Evolutionary conservation across 371 early-diverging fungal species (phyloP), one percentile per base, ranked within the genome.

Genomic region (Lichtheimia corymbifera): DNA sequence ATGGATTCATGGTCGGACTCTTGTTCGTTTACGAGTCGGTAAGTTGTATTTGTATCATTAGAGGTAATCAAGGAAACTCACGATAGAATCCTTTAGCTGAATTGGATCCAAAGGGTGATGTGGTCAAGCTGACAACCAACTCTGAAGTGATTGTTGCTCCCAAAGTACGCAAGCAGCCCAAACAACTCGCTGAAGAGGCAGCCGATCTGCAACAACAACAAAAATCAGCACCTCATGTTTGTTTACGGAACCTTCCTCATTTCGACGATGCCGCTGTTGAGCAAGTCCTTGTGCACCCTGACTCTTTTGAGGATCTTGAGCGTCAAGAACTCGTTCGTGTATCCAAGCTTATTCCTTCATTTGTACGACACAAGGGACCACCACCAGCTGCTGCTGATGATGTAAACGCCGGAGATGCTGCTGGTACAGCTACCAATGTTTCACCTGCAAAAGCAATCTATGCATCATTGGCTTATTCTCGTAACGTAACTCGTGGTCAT

Each of bases 111-210:
- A 64, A 68, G 5, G 74, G 73, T 14, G 70, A 67, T 2, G 88
- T 81, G 64, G 71, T 89, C 12, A 84, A 82, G 62, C 72, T 94
- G 20, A 82, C 81, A 17, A 82, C 82, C 24, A 82, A 90, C 56
- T 70, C 88, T 1, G 92, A 94, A 71, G 86, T 93, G 47, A 88
- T 91, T 67, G 88, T 93, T 12, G 89, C 91, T 4, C 92, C 93
- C n/a, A 90, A 90, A 74, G 79, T 83, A n/a, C 55, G 63, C 20
- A 62, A 70, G 41, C 50, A 53, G n/a, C 58, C 66, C 2, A 65
- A 65, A 55, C 57, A 61, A n/a, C 58, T 59, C 0, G 57, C 61
- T 24, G 62, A 65, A 28, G 58, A 52, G 0, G 64, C 65, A 4
- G 63, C 70, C 27, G 24, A 53, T 4, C n/a, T 54, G 17, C 18